Conservation (phyloP, 441 rosid species). For the Eugenia klotzschiana region DNA sequence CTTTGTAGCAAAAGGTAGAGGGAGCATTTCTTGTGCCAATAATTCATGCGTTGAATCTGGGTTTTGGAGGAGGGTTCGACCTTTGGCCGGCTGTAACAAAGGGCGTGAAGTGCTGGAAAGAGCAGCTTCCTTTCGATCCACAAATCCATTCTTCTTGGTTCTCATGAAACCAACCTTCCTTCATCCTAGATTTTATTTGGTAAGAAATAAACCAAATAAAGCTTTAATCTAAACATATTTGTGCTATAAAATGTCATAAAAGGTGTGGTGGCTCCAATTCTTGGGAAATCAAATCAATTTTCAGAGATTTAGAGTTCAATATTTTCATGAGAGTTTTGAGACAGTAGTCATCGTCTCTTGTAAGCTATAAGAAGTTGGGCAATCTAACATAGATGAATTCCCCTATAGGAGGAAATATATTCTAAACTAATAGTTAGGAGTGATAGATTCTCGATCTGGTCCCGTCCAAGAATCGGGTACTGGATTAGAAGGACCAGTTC, state of each 20-base stretch:
- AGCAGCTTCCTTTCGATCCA: neutral
- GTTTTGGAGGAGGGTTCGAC: neutral
- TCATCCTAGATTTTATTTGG: neutral
- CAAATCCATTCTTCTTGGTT: constrained; percentile 4
- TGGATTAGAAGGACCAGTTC: too few species aligned
- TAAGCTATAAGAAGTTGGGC: neutral
- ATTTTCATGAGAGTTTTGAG: neutral
- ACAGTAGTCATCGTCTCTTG: neutral
- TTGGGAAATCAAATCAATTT: neutral
- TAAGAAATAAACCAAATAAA: neutral
- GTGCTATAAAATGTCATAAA: neutral
- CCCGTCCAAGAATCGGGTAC: too few species aligned
- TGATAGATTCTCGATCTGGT: too few species aligned
- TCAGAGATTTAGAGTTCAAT: neutral
- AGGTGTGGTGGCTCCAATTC: neutral
- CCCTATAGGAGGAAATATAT: too few species aligned
- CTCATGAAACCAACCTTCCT: constrained; percentile 12
- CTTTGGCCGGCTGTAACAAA: neutral
- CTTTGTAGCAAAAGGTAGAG: neutral
- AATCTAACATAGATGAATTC: neutral
- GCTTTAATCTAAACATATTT: neutral
- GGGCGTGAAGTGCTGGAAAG: neutral
- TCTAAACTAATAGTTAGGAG: too few species aligned
- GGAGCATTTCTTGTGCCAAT: neutral
- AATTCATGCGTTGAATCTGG: neutral